These are phyloP conservation scores for Penicillium malachiteum DNA, from an alignment of 495 filamentous ascomycete genomes.

Conservation along the genomic window DNA sequence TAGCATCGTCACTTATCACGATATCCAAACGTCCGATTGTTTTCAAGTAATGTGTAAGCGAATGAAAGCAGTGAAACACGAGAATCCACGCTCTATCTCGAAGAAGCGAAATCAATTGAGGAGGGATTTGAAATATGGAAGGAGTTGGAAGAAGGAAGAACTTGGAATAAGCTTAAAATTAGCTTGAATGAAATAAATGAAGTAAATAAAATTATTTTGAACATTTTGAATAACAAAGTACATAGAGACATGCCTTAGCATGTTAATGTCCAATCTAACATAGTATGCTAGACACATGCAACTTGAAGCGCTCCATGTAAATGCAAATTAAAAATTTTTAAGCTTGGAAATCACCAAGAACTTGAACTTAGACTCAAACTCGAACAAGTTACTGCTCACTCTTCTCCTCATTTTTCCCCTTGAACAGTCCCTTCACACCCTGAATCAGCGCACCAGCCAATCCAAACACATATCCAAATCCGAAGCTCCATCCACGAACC, in stretches of 20 bases:
- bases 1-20: no score
- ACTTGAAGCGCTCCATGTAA: constrained; percentile 22
- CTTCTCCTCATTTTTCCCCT: constrained; percentile 25
- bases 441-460: constrained; percentile 46
- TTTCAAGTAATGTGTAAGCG: no score
- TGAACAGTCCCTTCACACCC: constrained; percentile 42
- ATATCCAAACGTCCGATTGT: no score
- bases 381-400: background rate
- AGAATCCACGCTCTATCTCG: no score
- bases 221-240: background rate
- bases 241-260: background rate
- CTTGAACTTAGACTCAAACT: background rate
- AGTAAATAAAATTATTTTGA: background rate
- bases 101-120: no score
- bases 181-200: background rate
- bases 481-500: constrained; percentile 72
- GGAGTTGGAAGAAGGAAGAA: no score
- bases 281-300: constrained; percentile 1
- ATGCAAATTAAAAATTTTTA: constrained; percentile 20
- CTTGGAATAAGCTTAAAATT: background rate
- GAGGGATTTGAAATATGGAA: no score
- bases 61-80: no score
- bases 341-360: background rate
- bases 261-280: background rate
- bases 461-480: constrained; percentile 59